Evolutionary conservation across 169 alveolate species (phyloP).

Genomic region (Plasmodium chabaudi): DNA sequence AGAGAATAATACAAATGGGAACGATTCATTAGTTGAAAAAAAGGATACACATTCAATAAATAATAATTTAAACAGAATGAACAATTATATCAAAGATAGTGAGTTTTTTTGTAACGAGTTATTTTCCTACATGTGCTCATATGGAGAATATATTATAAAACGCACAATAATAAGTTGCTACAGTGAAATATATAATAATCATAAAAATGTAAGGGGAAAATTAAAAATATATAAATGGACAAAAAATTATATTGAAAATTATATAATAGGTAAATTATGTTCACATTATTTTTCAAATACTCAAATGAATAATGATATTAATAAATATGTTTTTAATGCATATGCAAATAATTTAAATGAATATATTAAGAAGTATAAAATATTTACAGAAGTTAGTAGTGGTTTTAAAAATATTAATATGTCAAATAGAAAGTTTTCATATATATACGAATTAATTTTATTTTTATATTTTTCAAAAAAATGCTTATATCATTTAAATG

Average conservation of each 20-base stretch:
- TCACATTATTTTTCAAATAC: slow-evolving; percentile 11
- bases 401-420: slow-evolving; percentile 61
- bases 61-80: not conserved
- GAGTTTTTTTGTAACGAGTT: slow-evolving; percentile 54
- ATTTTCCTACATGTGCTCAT: slow-evolving; percentile 31
- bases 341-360: slow-evolving; percentile 18
- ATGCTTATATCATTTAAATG: slow-evolving; percentile 47
- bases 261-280: slow-evolving; percentile 22
- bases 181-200: slow-evolving; percentile 12
- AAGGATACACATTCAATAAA: not conserved
- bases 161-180: slow-evolving; percentile 56
- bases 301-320: slow-evolving; percentile 1
- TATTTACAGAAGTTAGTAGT: slow-evolving; percentile 48
- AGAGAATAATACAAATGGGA: slow-evolving; percentile 1
- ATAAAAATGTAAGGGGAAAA: slow-evolving; percentile 14
- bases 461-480: slow-evolving; percentile 44
- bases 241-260: slow-evolving; percentile 17
- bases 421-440: slow-evolving; percentile 54
- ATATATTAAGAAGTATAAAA: slow-evolving; percentile 22
- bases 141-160: slow-evolving; percentile 59
- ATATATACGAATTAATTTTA: slow-evolving; percentile 53
- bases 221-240: slow-evolving; percentile 45
- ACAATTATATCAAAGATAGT: not conserved
- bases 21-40: not conserved
- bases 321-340: slow-evolving; percentile 2